Conservation (phyloP, 176 grass and related monocot genomes). For the Areca catechu region DNA sequence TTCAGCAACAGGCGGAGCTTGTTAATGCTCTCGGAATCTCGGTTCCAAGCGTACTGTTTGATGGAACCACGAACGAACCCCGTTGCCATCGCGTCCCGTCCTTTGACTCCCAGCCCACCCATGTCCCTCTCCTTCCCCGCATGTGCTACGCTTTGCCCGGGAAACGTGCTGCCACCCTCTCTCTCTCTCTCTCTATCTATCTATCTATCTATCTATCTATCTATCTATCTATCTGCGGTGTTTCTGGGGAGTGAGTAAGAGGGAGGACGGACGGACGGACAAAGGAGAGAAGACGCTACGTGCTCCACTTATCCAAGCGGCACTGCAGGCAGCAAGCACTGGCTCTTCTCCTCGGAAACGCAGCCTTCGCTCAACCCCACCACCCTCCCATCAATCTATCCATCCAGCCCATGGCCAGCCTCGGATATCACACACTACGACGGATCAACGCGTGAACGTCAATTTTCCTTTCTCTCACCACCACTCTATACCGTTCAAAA, state of each 20-base stretch:
- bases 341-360: background rate
- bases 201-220: background rate
- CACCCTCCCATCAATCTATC: background rate
- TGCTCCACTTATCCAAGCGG: background rate
- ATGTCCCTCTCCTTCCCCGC: background rate
- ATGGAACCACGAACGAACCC: no score
- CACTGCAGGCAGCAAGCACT: background rate
- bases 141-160: background rate
- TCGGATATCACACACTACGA: no score
- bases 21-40: no score
- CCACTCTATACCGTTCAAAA: no score
- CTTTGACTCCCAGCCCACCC: no score
- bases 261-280: background rate
- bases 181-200: background rate
- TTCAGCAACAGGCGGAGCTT: no score
- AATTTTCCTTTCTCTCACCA: background rate
- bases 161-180: background rate
- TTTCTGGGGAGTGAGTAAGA: background rate
- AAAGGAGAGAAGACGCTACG: background rate
- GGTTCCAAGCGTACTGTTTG: no score
- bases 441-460: constrained; percentile 1
- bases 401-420: background rate
- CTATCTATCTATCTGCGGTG: background rate
- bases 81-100: no score
- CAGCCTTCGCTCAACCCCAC: background rate